Evolutionary conservation across 768 basidiomycete genomes (phyloP).

Genomic region (Hygrophoropsis aurantiaca): DNA sequence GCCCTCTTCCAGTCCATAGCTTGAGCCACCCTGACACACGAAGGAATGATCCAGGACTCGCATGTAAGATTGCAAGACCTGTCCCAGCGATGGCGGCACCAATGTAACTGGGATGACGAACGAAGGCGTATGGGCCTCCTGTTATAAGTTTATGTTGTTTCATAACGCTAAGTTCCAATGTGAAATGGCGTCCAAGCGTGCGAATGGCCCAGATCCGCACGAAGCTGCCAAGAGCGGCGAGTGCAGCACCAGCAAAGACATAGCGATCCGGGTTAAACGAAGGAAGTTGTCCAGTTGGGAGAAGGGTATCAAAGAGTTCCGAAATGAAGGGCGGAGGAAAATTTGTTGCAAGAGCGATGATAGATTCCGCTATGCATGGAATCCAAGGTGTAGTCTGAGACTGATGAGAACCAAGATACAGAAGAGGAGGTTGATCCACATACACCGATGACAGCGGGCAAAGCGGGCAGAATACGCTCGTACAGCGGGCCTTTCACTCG

Average conservation of each 20-base stretch:
- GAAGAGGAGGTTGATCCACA: too few species aligned
- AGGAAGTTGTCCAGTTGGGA: slow-evolving; percentile 18
- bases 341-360: slow-evolving; percentile 16
- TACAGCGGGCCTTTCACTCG: too few species aligned
- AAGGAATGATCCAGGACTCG: slow-evolving; percentile 28
- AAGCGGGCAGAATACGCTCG: too few species aligned
- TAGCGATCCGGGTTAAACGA: slow-evolving; percentile 19
- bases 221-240: slow-evolving; percentile 27
- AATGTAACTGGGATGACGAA: slow-evolving; percentile 45
- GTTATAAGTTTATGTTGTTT: slow-evolving; percentile 41
- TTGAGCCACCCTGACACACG: slow-evolving; percentile 1
- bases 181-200: slow-evolving; percentile 41
- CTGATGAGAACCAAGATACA: too few species aligned
- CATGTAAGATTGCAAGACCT: slow-evolving; percentile 31
- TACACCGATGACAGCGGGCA: too few species aligned
- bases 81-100: slow-evolving; percentile 27
- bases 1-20: not conserved
- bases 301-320: slow-evolving; percentile 14
- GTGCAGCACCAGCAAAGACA: slow-evolving; percentile 28
- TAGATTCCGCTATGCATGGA: slow-evolving; percentile 26
- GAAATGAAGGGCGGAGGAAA: slow-evolving; percentile 18
- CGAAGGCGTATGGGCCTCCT: slow-evolving; percentile 43
- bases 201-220: slow-evolving; percentile 39
- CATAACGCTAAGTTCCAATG: slow-evolving; percentile 42
- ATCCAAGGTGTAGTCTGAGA: slow-evolving; percentile 2